Evolutionary conservation across 768 basidiomycete species (phyloP).

Genomic region (Tylopilus sp.): DNA sequence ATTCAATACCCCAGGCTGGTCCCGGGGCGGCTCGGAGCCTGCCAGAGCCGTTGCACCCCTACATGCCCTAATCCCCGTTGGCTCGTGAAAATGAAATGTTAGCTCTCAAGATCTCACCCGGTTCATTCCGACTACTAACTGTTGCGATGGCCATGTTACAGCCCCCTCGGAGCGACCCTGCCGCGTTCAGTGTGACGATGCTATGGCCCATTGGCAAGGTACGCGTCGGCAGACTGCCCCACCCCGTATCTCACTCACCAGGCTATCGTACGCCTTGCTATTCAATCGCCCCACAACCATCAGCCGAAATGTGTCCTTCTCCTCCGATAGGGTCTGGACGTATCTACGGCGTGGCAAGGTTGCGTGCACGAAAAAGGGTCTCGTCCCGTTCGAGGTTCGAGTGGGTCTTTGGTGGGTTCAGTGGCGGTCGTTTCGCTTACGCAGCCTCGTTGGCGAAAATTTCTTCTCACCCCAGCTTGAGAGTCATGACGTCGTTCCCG

Average conservation of each 20-base stretch:
- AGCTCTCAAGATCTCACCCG: too few species aligned
- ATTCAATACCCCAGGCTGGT: too few species aligned
- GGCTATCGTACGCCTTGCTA: not conserved
- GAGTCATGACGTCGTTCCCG: too few species aligned
- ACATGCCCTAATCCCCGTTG: too few species aligned
- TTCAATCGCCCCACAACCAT: conserved; percentile 3
- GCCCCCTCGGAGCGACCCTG: too few species aligned
- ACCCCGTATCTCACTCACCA: not conserved
- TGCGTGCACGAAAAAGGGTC: not conserved
- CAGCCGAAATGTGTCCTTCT: not conserved
- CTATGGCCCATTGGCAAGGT: not conserved
- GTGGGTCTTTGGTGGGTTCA: too few species aligned
- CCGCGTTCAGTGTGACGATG: too few species aligned
- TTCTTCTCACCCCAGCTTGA: not conserved
- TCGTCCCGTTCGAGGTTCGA: not conserved
- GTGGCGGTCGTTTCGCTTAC: not conserved
- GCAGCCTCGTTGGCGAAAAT: not conserved
- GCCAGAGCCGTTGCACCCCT: too few species aligned
- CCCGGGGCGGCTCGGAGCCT: too few species aligned
- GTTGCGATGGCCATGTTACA: too few species aligned
- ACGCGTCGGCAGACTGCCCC: not conserved
- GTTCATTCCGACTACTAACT: not conserved
- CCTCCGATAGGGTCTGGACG: too few species aligned
- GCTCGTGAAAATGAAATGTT: too few species aligned
- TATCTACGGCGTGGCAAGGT: not conserved